Percentiles rank a stretch among this genome's conserved stretches.
Conservation (phyloP, 176 grass and related monocot species). For the Oryza nivara region DNA sequence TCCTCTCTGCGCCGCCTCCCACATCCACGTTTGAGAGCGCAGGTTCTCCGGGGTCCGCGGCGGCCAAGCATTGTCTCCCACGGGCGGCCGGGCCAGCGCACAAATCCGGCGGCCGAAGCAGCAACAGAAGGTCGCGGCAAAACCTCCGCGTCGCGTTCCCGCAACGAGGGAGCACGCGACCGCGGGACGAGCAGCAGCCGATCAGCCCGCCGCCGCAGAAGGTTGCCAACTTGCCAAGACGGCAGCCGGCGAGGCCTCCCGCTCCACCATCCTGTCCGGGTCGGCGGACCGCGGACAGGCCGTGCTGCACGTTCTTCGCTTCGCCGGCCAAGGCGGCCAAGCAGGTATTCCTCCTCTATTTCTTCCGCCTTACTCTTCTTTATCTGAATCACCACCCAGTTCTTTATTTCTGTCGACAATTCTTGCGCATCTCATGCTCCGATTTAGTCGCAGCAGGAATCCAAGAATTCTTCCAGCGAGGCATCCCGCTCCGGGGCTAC, state of each 20-base stretch:
- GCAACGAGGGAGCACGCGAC: no score
- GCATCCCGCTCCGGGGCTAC: no score
- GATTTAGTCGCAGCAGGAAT: neutral
- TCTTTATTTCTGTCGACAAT: neutral
- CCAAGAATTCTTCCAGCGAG: no score
- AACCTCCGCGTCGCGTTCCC: no score
- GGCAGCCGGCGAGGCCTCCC: constrained; percentile 1
- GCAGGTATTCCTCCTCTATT: constrained; percentile 8
- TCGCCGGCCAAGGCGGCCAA: constrained; percentile 23
- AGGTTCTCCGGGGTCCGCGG: no score
- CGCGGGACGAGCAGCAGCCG: no score
- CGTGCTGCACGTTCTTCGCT: constrained; percentile 38
- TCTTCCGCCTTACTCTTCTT: neutral
- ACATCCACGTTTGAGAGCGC: no score
- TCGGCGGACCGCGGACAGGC: neutral
- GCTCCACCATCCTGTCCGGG: neutral
- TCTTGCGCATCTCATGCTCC: neutral
- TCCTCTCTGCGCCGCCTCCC: no score
- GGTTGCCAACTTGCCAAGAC: neutral
- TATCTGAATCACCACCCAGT: neutral
- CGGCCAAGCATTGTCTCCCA: no score
- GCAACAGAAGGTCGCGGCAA: no score
- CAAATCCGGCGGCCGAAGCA: no score
- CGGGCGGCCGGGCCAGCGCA: no score
- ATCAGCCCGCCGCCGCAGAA: neutral